phyloP scores from a whole-genome alignment of 805 yeast genomes.

The Pichia nanzhaoensis region DNA sequence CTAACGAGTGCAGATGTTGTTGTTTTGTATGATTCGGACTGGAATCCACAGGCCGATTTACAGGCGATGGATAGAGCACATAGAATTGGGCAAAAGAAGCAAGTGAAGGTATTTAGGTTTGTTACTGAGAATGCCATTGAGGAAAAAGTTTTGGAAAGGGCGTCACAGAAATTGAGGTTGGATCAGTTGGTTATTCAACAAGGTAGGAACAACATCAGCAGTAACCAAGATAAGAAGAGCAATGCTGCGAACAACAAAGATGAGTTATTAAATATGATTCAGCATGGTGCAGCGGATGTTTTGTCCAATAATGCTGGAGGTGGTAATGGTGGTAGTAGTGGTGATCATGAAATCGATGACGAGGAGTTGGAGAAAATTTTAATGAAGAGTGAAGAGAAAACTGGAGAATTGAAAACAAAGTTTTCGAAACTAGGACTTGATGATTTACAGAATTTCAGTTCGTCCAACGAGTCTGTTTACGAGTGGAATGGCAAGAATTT shows the following conservation, averaged over 20 bases:
- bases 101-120: conserved; percentile 71
- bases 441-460: conserved; percentile 69
- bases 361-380: conserved; percentile 61
- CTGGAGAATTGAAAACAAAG: conserved; percentile 53
- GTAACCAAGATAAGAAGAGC: conserved; percentile 20
- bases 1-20: conserved; percentile 77
- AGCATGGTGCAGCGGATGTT: conserved; percentile 71
- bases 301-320: conserved; percentile 30
- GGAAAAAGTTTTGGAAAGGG: conserved; percentile 75
- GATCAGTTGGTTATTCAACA: conserved; percentile 83
- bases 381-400: conserved; percentile 54
- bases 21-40: conserved; percentile 69
- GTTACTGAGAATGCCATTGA: conserved; percentile 80
- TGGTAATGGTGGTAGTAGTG: conserved; percentile 14
- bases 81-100: conserved; percentile 81
- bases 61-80: conserved; percentile 91
- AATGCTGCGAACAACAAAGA: conserved; percentile 49
- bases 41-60: conserved; percentile 87
- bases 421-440: conserved; percentile 65
- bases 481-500: conserved; percentile 87
- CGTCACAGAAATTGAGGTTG: conserved; percentile 69
- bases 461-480: conserved; percentile 52
- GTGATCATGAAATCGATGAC: conserved; percentile 31
- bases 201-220: conserved; percentile 32
- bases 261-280: conserved; percentile 75